Conservation (phyloP, 2,329 filamentous ascomycete genomes). For the Talaromyces sp. region DNA sequence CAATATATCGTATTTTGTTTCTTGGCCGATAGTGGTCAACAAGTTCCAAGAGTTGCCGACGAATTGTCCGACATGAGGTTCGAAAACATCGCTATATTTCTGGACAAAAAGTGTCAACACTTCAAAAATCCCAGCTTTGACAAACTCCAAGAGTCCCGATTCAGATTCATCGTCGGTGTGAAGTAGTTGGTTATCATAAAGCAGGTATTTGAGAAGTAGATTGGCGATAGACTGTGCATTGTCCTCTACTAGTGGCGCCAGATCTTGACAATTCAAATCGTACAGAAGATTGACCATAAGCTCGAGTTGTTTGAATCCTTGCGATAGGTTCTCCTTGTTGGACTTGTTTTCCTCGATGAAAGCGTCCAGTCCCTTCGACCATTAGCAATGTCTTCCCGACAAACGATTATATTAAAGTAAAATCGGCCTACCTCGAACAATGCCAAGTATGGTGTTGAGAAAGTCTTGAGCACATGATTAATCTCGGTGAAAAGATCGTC, state of each 20-base stretch:
- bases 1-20: slow-evolving; percentile 89
- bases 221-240: slow-evolving; percentile 71
- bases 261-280: slow-evolving; percentile 94
- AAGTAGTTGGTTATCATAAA: slow-evolving; percentile 77
- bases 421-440: slow-evolving; percentile 61
- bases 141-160: slow-evolving; percentile 74
- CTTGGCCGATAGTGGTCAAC: slow-evolving; percentile 75
- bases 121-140: slow-evolving; percentile 92
- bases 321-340: slow-evolving; percentile 68
- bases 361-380: slow-evolving; percentile 40
- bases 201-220: slow-evolving; percentile 86
- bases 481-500: slow-evolving; percentile 92
- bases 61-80: slow-evolving; percentile 71
- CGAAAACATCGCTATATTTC: slow-evolving; percentile 95
- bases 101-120: slow-evolving; percentile 82
- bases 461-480: slow-evolving; percentile 85
- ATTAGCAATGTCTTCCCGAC: slow-evolving; percentile 15
- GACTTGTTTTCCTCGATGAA: slow-evolving; percentile 67
- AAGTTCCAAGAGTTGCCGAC: slow-evolving; percentile 88
- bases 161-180: slow-evolving; percentile 86
- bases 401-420: neutral
- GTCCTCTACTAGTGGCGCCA: slow-evolving; percentile 91
- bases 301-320: slow-evolving; percentile 79
- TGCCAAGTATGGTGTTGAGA: slow-evolving; percentile 75
- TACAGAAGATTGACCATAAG: slow-evolving; percentile 88